Percentiles rank a stretch among this genome's conserved stretches.
Evolutionary conservation across 345 rosid genomes (phyloP).

Genomic region (Brassica carinata): DNA sequence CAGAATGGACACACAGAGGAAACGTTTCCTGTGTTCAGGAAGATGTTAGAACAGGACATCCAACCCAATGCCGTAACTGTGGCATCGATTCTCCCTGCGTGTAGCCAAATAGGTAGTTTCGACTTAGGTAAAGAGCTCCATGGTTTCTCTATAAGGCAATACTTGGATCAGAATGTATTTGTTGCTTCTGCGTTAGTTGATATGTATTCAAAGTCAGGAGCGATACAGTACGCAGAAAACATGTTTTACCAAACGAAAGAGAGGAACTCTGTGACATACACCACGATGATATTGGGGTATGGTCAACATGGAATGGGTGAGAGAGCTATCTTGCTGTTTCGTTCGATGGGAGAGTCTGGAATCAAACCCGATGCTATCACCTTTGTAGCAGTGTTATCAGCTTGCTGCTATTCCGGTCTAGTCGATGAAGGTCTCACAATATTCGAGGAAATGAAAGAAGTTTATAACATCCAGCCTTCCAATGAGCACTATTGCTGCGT

Average conservation of each 20-base stretch:
- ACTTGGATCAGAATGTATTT: constrained; percentile 68
- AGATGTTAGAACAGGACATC: constrained; percentile 64
- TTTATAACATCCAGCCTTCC: constrained; percentile 61
- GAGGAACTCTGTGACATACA: constrained; percentile 77
- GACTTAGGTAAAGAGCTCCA: constrained; percentile 80
- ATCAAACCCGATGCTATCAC: constrained; percentile 71
- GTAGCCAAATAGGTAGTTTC: constrained; percentile 60
- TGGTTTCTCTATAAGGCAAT: constrained; percentile 65
- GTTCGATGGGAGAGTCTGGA: constrained; percentile 55
- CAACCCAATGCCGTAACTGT: constrained; percentile 72
- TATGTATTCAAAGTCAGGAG: constrained; percentile 88
- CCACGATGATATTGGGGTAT: constrained; percentile 77
- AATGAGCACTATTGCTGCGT: constrained; percentile 80
- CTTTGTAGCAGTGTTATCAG: constrained; percentile 77
- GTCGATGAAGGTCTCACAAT: constrained; percentile 78
- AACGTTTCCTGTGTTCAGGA: constrained; percentile 52
- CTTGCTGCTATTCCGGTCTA: constrained; percentile 80
- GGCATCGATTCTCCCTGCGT: constrained; percentile 82
- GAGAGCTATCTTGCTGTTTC: constrained; percentile 74
- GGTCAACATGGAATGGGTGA: constrained; percentile 90
- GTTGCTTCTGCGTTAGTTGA: constrained; percentile 77
- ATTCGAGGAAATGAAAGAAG: constrained; percentile 60
- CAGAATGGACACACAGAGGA: constrained; percentile 68
- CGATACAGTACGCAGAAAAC: constrained; percentile 58
- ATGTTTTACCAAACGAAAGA: constrained; percentile 53